Percentiles rank a stretch among this genome's conserved stretches.
These are phyloP conservation scores for Sindora glabra DNA, from an alignment of 306 rosid species.

Conservation along the genomic window DNA sequence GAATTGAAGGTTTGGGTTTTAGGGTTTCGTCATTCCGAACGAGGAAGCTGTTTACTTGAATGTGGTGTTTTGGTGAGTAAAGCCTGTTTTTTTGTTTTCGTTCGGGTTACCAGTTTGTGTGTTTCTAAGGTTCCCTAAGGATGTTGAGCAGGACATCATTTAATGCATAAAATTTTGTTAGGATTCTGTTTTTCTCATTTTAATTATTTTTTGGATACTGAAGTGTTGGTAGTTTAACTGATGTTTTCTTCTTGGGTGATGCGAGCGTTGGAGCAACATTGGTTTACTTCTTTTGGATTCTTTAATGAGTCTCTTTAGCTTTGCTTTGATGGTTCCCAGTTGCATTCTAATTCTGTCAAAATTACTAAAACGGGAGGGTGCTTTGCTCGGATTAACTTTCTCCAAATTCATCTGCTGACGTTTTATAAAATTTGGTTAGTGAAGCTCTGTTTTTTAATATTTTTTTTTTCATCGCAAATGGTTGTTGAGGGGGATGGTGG, in stretches of 20 bases:
- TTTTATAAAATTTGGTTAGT: background rate
- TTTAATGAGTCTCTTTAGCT: background rate
- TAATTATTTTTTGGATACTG: background rate
- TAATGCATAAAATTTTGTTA: background rate
- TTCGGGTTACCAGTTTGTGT: background rate
- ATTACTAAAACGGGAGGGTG: background rate
- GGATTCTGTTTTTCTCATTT: background rate
- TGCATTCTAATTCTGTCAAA: constrained; percentile 9
- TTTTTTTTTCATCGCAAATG: too few relatives aligned
- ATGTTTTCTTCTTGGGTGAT: background rate
- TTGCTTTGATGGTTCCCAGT: background rate
- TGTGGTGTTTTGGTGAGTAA: background rate
- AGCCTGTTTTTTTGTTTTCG: background rate
- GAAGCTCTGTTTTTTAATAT: too few relatives aligned
- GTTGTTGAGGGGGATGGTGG: too few relatives aligned
- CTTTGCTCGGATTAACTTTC: background rate
- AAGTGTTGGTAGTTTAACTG: background rate
- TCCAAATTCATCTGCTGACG: background rate
- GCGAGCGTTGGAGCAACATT: background rate
- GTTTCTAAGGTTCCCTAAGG: background rate
- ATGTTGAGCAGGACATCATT: background rate
- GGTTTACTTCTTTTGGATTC: background rate
- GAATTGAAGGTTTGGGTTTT: background rate
- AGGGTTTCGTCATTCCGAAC: constrained; percentile 30
- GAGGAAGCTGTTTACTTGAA: constrained; percentile 5